Base-by-base conservation (phyloP, 192 early-diverging fungal species). In the Paraglomus occultum region DNA sequence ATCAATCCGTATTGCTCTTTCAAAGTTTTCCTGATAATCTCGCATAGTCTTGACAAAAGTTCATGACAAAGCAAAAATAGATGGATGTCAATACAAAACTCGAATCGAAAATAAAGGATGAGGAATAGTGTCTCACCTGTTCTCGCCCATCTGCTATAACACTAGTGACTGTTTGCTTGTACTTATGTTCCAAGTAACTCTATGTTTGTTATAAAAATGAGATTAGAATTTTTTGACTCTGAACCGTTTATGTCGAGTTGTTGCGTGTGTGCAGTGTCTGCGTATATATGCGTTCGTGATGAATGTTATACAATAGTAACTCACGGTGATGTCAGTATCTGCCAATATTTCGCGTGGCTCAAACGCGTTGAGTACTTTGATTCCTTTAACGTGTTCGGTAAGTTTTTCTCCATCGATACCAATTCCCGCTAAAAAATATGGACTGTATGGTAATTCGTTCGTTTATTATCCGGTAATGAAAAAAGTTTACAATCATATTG, bases 11-110 rank as follows among this genome's bases (percentile, higher is more conserved):
- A 91, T 72, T 14, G 75, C 74, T 15, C 74, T 44, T 39, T 89
- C 84, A 78, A 86, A 85, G 51, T 80, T 58, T 22, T 78, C 75
- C 53, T 91, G 85, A 77, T 87, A 91, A 60, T 93, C 91, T 42
- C 84, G 73, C 43, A 82, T 70, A 15, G 93, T 89, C 67, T 79
- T 67, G 64, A 43, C 50, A 44, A 40, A n/a, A 7, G 22, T 55
- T 68, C 51, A 45, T 48, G 54, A 12, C 66, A 40, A 57, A 52
- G 42, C 42, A 59, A 59, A 7, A 23, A 20, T 8, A 67, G 12
- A 48, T 17, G 4, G 5, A 4, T 12, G 15, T 52, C 63, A 49
- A n/a, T 2, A 8, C 12, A 40, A n/a, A 40, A 55, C 53, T 73
- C 73, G 31, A 39, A 11, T 20, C 15, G 11, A 47, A 15, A n/a